Conservation (phyloP, 2,329 filamentous ascomycete genomes). For the Knufia fluminis region DNA sequence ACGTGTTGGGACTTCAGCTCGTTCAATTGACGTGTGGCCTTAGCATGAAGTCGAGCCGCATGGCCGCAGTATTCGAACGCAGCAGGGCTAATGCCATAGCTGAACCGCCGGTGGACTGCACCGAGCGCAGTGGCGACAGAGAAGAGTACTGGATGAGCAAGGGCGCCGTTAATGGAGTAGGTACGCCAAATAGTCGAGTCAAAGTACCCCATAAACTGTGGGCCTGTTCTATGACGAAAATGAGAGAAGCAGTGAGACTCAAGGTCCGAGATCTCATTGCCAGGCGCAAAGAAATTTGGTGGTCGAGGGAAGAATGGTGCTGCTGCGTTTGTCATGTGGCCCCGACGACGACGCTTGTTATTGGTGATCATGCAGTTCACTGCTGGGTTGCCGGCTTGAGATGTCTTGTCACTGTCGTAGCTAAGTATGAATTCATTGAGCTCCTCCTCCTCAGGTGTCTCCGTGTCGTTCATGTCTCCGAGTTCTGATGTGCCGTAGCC, state of each 20-base stretch:
- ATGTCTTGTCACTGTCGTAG: background rate
- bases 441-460: background rate
- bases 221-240: conserved; percentile 26
- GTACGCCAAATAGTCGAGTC: conserved; percentile 21
- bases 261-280: conserved; percentile 25
- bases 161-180: conserved; percentile 14
- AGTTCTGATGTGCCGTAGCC: background rate
- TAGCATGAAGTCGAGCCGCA: conserved; percentile 16
- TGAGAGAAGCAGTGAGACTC: conserved; percentile 25
- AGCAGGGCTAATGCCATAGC: conserved; percentile 19
- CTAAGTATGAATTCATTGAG: background rate
- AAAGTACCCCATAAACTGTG: conserved; percentile 22
- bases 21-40: conserved; percentile 10
- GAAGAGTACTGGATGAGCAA: conserved; percentile 19
- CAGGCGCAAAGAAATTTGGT: conserved; percentile 21
- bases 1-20: conserved; percentile 9
- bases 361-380: too few species aligned
- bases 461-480: background rate
- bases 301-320: background rate
- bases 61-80: conserved; percentile 22
- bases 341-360: conserved; percentile 14
- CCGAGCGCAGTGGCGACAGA: conserved; percentile 19
- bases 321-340: conserved; percentile 22
- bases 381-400: conserved; percentile 1
- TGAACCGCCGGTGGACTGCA: conserved; percentile 21